Base-by-base conservation (phyloP, 2,329 filamentous ascomycete genomes). In the Penicillium sp. region DNA sequence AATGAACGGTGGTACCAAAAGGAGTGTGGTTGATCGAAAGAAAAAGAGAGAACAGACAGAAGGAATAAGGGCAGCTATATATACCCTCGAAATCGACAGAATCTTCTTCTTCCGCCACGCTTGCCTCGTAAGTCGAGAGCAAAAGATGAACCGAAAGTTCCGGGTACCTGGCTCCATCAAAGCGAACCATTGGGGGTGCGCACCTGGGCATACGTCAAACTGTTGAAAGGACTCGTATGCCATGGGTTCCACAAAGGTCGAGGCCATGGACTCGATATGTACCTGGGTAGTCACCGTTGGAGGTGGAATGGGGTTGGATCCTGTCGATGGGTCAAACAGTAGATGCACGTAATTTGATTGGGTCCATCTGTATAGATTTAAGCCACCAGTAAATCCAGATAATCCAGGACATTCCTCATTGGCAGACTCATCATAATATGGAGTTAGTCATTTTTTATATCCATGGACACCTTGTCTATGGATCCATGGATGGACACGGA, bases 1-100 rank as follows among this genome's bases (percentile, higher is more conserved):
- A 56, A 52, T 53, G 54, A 36, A 31, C 23, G 15, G 41, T 41
- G 36, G 40, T 43, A 52, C 49, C 50, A 27, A 56, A 56, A 56
- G 25, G 54, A 56, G 36, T 56, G 54, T 56, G 36, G 34, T 56
- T 40, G 53, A 31, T 41, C n/a, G 15, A 21, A n/a, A n/a, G 13
- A 11, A 15, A 43, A 23, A 23, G 23, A 43, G 45, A 23, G 6
- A n/a, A 4, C 10, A 25, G 13, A 51, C 13, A n/a, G 27, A n/a
- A 33, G 21, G 34, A 31, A 36, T 19, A 29, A 29, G 9, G 41
- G 3, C 27, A 44, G 25, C 9, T 56, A 56, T 56, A 56, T 41
- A 56, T 56, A 56, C 34, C 34, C 21, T 34, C 16, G 29, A 56
- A 41, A 23, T 4, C 11, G 34, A 49, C 27, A 54, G 43, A 56